Base-by-base conservation (phyloP, 2,329 filamentous ascomycete genomes). In the Fusarium mexicanum region DNA sequence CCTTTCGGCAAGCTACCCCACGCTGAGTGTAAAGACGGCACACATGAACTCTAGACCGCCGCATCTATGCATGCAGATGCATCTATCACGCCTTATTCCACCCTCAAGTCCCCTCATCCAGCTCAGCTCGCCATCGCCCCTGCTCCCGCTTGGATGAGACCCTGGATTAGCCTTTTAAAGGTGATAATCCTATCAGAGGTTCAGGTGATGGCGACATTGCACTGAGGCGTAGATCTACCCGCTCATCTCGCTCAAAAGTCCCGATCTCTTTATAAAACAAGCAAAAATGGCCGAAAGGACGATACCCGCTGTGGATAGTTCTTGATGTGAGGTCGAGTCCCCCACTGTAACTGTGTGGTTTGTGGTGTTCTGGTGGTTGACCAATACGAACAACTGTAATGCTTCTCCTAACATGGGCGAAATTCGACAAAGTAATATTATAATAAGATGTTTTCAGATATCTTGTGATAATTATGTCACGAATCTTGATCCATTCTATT, bases 41-140 rank as follows among this genome's bases (percentile, higher is more conserved):
- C 24, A 24, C n/a, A 33, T 11, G 9, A 35, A 26, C 16, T 8
- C 22, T 31, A 47, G 66, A 48, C 43, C 46, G 26, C 41, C 40
- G 41, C 58, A 33, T 50, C 18, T 47, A 46, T 59, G 40, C 51
- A 33, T 59, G 41, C 51, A 33, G 37, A 35, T 60, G 41, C 59
- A 69, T 58, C 33, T 50, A 64, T 70, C 66, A 60, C 67, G 51
- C 35, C 65, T 69, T 43, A 51, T 72, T 37, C 31, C 24, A 14
- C 14, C 26, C 51, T 40, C 55, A 61, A 51, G 43, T 64, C 59
- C 44, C 63, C 48, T 66, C 31, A 33, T 33, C 38, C 22, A 66
- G 50, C 41, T 35, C 48, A 75, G 72, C 43, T 72, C 71, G 73
- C 14, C 73, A 76, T 76, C 64, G 67, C 73, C 74, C 74, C 55